Base-by-base conservation (phyloP, 495 filamentous ascomycete genomes). In the Tuber indicum region DNA sequence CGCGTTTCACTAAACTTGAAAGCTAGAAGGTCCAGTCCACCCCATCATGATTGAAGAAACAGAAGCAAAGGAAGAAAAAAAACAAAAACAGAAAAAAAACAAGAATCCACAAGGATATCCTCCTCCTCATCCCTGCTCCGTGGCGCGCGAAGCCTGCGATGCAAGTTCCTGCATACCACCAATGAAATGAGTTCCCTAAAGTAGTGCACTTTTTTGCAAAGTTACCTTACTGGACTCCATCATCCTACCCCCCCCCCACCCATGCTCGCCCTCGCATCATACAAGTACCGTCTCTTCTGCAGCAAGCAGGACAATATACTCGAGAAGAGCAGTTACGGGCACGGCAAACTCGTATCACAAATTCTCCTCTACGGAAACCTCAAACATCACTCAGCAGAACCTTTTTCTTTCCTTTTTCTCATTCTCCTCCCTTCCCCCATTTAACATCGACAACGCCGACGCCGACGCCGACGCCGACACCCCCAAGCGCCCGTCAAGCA, bases 111-210 rank as follows among this genome's bases (percentile, higher is more conserved):
- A 62, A 62, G 52, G 52, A 62, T 62, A 62, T 26, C n/a, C 52
- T 32, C 52, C 52, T 52, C 52, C 52, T 52, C 52, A 62, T 62
- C 52, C 52, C 52, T 62, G 52, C 52, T 62, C n/a, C 52, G n/a
- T 62, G 52, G 52, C 52, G 52, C 3, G 52, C 52, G 32, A 80
- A 80, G 44, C 77, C 73, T 79, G 77, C 78, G 78, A 80, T 79
- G 77, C 75, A 76, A 77, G 77, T 80, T 80, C 78, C 78, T 80
- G 76, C 78, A 80, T 80, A 77, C 45, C 77, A 62, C 52, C 52
- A 62, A 62, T 62, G 52, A 62, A 62, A 62, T 62, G 52, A 62
- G 14, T 9, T 62, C n/a, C 52, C 2, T 62, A 62, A 2, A 58
- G 49, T 58, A 62, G 52, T 62, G n/a, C n/a, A 14, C 52, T 62